Base-by-base conservation (phyloP, 2,329 filamentous ascomycete species). In the Diaporthe sp. region DNA sequence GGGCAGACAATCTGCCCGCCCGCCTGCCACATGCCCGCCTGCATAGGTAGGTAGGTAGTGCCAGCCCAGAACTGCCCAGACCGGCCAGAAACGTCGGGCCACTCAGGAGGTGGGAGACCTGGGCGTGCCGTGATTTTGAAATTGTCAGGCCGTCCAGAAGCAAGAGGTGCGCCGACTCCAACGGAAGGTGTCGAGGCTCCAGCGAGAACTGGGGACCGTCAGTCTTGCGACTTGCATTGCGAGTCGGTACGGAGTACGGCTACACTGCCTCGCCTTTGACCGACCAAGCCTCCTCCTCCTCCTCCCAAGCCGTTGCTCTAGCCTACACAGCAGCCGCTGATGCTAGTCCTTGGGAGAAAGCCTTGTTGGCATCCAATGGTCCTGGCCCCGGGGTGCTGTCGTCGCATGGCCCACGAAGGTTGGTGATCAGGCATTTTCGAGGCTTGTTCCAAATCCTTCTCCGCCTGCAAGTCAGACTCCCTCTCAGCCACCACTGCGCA, bases 401-500 rank as follows among this genome's bases (percentile, higher is more conserved):
- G 37, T 37, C n/a, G 32, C 19, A 25, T 22, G 55, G 12, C 27
- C 51, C 17, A 13, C 9, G 7, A 27, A 22, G 58, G 25, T 4
- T 22, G 37, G n/a, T 61, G 37, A 39, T 30, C 37, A 30, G 25
- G n/a, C 25, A 44, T 19, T 6, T 17, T 32, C 8, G 61, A 39
- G 59, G 13, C 22, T 51, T 25, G 44, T 51, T 47, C 44, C 61
- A 51, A 42, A 50, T 30, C 44, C 44, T 66, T 30, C 61, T 66
- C 42, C 42, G 61, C 39, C 61, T 65, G 61, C 61, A 65, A 15
- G 61, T 35, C 61, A 66, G 61, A 50, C 32, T 66, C 37, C 44
- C 63, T 39, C 63, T 51, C 44, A 66, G 63, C 63, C 44, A 51
- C 63, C 63, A 39, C 61, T 66, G 61, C 61, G 30, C 61, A 66